A percentile compares a stretch with the other conserved stretches of the same genome.
These are phyloP conservation scores for Phialophora verrucosa DNA, from an alignment of 2,329 filamentous ascomycete species.

Conservation along the genomic window DNA sequence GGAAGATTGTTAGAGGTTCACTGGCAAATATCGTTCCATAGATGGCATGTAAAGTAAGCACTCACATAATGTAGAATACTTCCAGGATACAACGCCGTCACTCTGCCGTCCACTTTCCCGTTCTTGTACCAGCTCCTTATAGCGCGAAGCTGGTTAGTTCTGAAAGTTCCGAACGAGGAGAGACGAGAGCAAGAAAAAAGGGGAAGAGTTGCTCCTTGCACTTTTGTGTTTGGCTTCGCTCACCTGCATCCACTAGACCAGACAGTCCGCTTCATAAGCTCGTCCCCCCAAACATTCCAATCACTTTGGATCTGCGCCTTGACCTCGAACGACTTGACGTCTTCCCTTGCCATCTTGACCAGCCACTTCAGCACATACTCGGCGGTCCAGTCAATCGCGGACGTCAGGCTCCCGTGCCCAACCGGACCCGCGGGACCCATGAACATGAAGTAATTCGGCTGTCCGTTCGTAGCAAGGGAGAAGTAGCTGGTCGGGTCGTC, in stretches of 20 bases:
- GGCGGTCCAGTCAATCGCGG: conserved; percentile 41
- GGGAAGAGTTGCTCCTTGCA: no score
- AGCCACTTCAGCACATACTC: conserved; percentile 57
- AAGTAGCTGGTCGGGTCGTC: conserved; percentile 41
- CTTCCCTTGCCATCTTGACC: conserved; percentile 55
- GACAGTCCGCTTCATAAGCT: conserved; percentile 51
- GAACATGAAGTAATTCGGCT: conserved; percentile 46
- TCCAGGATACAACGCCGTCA: conserved; percentile 56
- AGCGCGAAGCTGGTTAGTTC: no score
- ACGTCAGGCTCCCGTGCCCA: conserved; percentile 22
- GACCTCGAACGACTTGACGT: conserved; percentile 44
- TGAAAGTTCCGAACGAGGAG: no score
- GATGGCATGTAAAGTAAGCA: background rate
- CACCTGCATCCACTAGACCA: conserved; percentile 25
- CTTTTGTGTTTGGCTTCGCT: no score
- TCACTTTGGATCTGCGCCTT: conserved; percentile 55
- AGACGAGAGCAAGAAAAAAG: no score
- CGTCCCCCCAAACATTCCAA: conserved; percentile 55
- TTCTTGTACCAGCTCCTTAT: conserved; percentile 58
- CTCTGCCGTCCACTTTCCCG: conserved; percentile 50
- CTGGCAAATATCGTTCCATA: no score
- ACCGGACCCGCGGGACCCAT: conserved; percentile 21
- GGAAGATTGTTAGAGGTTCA: background rate
- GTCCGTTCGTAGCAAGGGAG: conserved; percentile 35
- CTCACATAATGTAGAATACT: conserved; percentile 39